Evolutionary conservation across 2,329 filamentous ascomycete species (phyloP), one percentile per base, ranked within the genome.

Genomic region (Apiospora rasikravindrae): DNA sequence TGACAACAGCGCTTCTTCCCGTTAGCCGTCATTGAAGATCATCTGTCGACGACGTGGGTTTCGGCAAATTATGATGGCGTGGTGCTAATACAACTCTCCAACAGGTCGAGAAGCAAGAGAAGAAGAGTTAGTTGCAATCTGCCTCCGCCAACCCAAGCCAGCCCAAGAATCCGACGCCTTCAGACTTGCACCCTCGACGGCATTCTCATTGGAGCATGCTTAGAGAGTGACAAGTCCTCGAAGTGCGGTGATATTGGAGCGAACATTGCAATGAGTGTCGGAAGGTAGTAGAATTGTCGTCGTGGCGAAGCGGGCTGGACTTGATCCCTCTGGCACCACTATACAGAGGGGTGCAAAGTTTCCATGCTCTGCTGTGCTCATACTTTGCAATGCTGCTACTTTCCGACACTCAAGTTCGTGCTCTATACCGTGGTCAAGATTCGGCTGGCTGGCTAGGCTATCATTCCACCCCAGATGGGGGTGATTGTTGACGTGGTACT

Each of bases 71-170:
- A 37, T 10, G 3, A 69, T 51, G 37, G 68, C 53, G 73, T 64
- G 45, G 44, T 51, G 71, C 33, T 47, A 45, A 70, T 24, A 67
- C 24, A 33, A 68, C 42, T 66, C n/a, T 29, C 67, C 49, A 71
- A 74, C 67, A 77, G 75, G 77, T 79, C 72, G 77, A 79, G 77
- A 76, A 77, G 73, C 77, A 83, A 81, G 95, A 98, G 92, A 98
- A 98, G 93, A 89, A 98, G 91, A 98, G 57, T 64, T 64, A 64
- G 57, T 64, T 40, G 57, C 57, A 64, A 37, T n/a, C 57, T n/a
- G 33, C 33, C 22, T 14, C 19, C 33, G 57, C 29, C 33, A 37
- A 8, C 33, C 33, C 57, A 4, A 64, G 29, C 57, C 57, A 40
- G 57, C 10, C 13, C 19, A 64, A 11, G 33, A 64, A 13, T 22